Evolutionary conservation across 148 eudicot genomes (phyloP).

Genomic region (Nyssa sinensis): DNA sequence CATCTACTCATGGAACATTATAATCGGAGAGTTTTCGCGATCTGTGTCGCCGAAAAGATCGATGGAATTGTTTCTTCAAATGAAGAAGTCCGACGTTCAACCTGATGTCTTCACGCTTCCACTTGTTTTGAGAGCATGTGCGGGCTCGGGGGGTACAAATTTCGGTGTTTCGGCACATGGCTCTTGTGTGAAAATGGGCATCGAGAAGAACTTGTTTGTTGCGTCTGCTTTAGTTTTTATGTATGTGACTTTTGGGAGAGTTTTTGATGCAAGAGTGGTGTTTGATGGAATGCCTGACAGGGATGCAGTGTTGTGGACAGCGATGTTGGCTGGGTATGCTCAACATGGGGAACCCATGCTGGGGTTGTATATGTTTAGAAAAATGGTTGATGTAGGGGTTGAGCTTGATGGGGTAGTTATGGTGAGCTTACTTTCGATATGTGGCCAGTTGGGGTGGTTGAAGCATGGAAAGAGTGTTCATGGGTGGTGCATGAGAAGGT

Average conservation of each 20-base stretch:
- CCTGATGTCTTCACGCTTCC: constrained; percentile 13
- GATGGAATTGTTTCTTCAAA: background rate
- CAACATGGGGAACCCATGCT: constrained; percentile 7
- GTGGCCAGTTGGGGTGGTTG: constrained; percentile 11
- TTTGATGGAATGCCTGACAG: constrained; percentile 13
- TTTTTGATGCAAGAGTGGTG: constrained; percentile 5
- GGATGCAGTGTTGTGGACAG: constrained; percentile 13
- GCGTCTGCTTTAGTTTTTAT: constrained; percentile 13
- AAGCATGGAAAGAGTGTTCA: constrained; percentile 16
- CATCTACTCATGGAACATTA: constrained; percentile 14
- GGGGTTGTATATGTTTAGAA: constrained; percentile 4
- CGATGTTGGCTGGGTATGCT: constrained; percentile 18
- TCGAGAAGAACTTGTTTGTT: constrained; percentile 11
- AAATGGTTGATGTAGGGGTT: background rate
- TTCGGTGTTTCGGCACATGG: constrained; percentile 7
- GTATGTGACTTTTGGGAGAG: background rate
- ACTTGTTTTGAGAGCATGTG: constrained; percentile 13
- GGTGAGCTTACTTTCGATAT: constrained; percentile 13
- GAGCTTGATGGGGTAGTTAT: constrained; percentile 17
- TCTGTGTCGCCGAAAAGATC: background rate
- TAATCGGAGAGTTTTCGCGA: constrained; percentile 10
- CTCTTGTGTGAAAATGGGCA: background rate
- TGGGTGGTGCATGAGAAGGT: constrained; percentile 15
- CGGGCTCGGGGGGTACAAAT: background rate
- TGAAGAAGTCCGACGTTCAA: background rate